Conservation (phyloP, 192 early-diverging fungal genomes). For the Phlyctochytrium planicorne region DNA sequence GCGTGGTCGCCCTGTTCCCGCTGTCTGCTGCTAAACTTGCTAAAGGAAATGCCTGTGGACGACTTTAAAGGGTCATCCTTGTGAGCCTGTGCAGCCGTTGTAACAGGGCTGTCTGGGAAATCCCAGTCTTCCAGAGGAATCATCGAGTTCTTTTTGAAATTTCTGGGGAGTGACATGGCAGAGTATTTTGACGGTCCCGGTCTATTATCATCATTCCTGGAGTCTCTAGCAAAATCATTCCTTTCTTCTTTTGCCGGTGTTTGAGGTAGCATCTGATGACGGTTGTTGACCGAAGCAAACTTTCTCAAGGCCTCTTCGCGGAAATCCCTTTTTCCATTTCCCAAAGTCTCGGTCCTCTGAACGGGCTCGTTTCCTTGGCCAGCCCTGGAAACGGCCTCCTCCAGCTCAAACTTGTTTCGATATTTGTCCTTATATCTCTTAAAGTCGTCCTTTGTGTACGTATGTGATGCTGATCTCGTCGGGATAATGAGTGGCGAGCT, state of each 20-base stretch:
- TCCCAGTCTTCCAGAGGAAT: not conserved
- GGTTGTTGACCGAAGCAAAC: not conserved
- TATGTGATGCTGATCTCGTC: not conserved
- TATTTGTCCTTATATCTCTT: not conserved
- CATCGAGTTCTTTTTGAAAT: not conserved
- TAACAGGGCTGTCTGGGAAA: not conserved
- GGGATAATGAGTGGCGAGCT: not conserved
- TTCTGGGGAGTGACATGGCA: not conserved
- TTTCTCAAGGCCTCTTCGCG: not conserved
- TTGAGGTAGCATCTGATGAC: too few relatives aligned
- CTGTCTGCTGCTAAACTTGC: too few relatives aligned
- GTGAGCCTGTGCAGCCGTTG: not conserved
- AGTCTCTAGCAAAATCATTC: too few relatives aligned
- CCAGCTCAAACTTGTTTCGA: not conserved
- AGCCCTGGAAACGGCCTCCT: not conserved
- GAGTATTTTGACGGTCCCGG: not conserved
- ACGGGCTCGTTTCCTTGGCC: not conserved
- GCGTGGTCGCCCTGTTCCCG: not conserved
- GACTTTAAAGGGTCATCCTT: too few relatives aligned
- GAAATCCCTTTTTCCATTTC: not conserved
- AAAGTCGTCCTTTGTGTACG: not conserved
- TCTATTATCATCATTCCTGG: not conserved
- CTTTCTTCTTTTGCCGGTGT: too few relatives aligned
- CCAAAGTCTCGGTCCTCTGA: not conserved
- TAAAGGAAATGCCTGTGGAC: too few relatives aligned